phyloP scores from a whole-genome alignment of 1,284 basidiomycete genomes.

The Sporisorium exsertum region DNA sequence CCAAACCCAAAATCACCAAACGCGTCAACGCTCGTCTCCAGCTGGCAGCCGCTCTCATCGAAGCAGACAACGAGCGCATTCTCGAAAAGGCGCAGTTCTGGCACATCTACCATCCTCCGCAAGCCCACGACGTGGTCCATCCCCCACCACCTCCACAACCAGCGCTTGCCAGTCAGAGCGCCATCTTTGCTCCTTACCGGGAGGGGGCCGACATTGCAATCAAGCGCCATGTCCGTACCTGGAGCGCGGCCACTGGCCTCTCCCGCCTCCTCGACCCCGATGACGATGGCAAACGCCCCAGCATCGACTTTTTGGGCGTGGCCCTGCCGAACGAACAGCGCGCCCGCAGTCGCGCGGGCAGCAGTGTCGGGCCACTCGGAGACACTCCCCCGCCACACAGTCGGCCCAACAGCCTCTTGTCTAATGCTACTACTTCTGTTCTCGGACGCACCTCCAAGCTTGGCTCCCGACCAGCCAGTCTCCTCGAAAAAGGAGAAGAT shows the following conservation, averaged over 20 bases:
- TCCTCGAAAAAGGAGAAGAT: constrained; percentile 9
- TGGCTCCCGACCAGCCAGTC: constrained; percentile 29
- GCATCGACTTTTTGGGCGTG: constrained; percentile 62
- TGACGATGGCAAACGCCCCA: constrained; percentile 44
- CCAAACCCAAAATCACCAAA: constrained; percentile 50
- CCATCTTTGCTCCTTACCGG: constrained; percentile 61
- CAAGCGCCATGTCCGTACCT: constrained; percentile 48
- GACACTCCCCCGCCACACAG: constrained; percentile 17
- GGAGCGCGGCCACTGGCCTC: constrained; percentile 48
- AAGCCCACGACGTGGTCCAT: constrained; percentile 16
- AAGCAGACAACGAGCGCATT: constrained; percentile 66
- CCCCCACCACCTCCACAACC: constrained; percentile 56
- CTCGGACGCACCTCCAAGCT: constrained; percentile 36
- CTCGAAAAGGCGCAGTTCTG: constrained; percentile 47
- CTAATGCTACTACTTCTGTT: constrained; percentile 30
- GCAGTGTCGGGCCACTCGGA: constrained; percentile 31
- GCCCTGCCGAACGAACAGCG: constrained; percentile 53
- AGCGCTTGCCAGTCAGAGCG: constrained; percentile 58
- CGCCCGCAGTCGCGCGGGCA: constrained; percentile 42
- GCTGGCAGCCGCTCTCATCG: constrained; percentile 66
- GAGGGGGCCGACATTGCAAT: constrained; percentile 30
- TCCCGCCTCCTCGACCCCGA: constrained; percentile 34
- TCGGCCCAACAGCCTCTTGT: constrained; percentile 42
- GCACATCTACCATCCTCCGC: constrained; percentile 44
- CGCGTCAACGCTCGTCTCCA: constrained; percentile 61